A percentile compares a stretch with the other conserved stretches of the same genome.
Conservation (phyloP, 2,329 filamentous ascomycete species). For the Arthrobotrys musiformis region DNA sequence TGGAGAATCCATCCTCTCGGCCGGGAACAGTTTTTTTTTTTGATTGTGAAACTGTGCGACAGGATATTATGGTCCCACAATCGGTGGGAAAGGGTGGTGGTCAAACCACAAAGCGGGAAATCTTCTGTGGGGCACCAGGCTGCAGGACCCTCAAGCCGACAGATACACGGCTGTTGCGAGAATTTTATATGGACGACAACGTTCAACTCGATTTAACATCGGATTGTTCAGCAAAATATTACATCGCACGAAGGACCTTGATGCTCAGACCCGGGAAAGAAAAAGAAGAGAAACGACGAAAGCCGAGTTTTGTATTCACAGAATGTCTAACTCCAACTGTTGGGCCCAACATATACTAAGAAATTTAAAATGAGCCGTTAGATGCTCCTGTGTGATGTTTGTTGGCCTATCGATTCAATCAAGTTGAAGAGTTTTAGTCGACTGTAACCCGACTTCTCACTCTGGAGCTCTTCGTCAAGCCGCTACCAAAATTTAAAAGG, state of each 20-base stretch:
- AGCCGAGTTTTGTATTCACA: background rate
- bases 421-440: background rate
- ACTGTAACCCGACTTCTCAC: background rate
- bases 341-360: background rate
- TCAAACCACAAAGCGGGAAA: too few relatives aligned
- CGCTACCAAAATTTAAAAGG: background rate
- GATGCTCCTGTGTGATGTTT: too few relatives aligned
- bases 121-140: too few relatives aligned
- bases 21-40: too few relatives aligned
- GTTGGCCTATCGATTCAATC: background rate
- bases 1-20: background rate
- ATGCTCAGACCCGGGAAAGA: too few relatives aligned
- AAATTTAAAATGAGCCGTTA: too few relatives aligned
- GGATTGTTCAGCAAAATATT: too few relatives aligned
- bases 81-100: background rate
- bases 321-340: background rate
- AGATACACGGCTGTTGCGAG: too few relatives aligned
- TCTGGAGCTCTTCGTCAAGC: background rate
- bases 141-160: too few relatives aligned
- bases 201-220: too few relatives aligned
- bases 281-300: background rate
- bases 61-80: background rate
- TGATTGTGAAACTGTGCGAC: constrained; percentile 12
- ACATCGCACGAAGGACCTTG: too few relatives aligned
- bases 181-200: too few relatives aligned